Conservation (phyloP, 1,284 basidiomycete species). For the Papiliotrema terrestris region DNA sequence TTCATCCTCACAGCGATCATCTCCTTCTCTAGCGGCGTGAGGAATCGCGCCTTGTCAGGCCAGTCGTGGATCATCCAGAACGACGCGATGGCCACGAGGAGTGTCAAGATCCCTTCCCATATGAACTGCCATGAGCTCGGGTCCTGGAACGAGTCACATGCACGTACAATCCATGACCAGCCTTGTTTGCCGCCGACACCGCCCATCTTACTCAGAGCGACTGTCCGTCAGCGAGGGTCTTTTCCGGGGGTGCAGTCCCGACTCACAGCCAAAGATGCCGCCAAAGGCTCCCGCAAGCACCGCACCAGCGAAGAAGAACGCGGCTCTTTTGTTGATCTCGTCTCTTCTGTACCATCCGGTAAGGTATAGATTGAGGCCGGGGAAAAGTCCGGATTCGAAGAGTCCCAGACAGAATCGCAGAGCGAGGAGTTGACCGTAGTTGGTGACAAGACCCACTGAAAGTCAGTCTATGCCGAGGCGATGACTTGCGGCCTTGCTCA, state of each 20-base stretch:
- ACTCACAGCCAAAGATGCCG: slow-evolving; percentile 47
- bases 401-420: slow-evolving; percentile 48
- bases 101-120: slow-evolving; percentile 50
- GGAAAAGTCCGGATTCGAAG: slow-evolving; percentile 45
- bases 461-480: not conserved
- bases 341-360: slow-evolving; percentile 50
- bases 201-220: slow-evolving; percentile 39
- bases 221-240: slow-evolving; percentile 1
- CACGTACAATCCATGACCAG: slow-evolving; percentile 50
- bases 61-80: slow-evolving; percentile 51
- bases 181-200: slow-evolving; percentile 50
- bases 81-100: slow-evolving; percentile 41
- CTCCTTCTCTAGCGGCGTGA: slow-evolving; percentile 46
- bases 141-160: not conserved
- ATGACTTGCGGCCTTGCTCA: not conserved
- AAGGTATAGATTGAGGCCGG: slow-evolving; percentile 49
- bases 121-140: slow-evolving; percentile 36
- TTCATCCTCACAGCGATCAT: slow-evolving; percentile 45
- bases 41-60: slow-evolving; percentile 49
- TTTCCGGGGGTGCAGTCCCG: not conserved
- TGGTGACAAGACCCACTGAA: slow-evolving; percentile 48
- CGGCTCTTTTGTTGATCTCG: slow-evolving; percentile 46
- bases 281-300: slow-evolving; percentile 50
- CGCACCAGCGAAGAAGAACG: slow-evolving; percentile 52
- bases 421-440: slow-evolving; percentile 46